A percentile compares a stretch with the other conserved stretches of the same genome.
phyloP scores from a whole-genome alignment of 371 early-diverging fungal genomes.

The Mucor circinelloides region DNA sequence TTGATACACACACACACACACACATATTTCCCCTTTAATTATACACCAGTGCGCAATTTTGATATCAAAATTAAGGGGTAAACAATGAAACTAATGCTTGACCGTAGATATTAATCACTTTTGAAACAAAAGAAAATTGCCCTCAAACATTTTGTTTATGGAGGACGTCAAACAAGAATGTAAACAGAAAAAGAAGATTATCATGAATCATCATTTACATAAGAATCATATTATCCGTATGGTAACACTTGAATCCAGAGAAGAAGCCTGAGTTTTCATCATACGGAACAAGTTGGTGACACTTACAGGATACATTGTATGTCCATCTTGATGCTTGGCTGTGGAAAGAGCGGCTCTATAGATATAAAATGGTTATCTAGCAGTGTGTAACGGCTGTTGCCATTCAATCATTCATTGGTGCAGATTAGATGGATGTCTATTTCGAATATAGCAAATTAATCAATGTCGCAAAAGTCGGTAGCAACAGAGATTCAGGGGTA shows the following conservation, averaged over 20 bases:
- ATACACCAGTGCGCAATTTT: background rate
- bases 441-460: background rate
- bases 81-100: background rate
- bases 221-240: background rate
- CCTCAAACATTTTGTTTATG: background rate
- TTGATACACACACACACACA: too few relatives aligned
- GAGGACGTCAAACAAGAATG: background rate
- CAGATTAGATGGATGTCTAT: background rate
- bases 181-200: background rate
- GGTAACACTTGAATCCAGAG: constrained; percentile 1
- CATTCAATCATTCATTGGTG: background rate
- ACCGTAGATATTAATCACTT: background rate
- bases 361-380: background rate
- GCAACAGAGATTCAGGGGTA: background rate
- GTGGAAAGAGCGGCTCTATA: background rate
- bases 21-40: background rate
- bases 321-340: background rate
- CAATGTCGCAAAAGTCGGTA: background rate
- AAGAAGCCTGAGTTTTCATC: background rate
- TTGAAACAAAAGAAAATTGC: background rate
- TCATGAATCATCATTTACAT: background rate
- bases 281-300: background rate
- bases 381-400: background rate
- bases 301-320: background rate
- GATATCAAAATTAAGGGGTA: background rate